Conservation (phyloP, 75 land plant genomes). For the Picea glauca region DNA sequence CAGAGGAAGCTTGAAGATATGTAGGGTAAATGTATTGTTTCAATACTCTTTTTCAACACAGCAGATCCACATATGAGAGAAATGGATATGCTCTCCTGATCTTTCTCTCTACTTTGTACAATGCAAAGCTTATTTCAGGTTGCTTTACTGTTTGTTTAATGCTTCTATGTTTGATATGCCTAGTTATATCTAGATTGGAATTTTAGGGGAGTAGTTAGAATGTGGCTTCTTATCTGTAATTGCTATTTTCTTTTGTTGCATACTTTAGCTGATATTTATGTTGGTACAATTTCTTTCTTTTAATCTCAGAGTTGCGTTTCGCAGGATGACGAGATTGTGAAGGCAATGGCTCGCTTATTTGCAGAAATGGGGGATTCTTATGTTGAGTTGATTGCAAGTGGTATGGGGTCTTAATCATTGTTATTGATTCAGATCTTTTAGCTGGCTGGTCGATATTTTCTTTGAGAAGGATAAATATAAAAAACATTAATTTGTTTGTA, state of each 20-base stretch:
- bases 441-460: neutral
- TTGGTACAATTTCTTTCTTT: neutral
- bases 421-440: neutral
- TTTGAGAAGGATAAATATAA: neutral
- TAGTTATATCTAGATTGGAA: neutral
- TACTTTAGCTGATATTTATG: neutral
- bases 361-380: conserved; percentile 97
- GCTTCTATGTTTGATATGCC: too few relatives aligned
- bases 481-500: neutral
- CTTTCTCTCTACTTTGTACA: too few relatives aligned
- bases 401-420: conserved; percentile 26
- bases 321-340: conserved; percentile 93
- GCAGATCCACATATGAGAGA: too few relatives aligned
- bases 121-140: too few relatives aligned
- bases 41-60: too few relatives aligned
- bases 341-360: conserved; percentile 95
- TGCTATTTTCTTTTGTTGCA: neutral
- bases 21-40: too few relatives aligned
- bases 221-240: neutral
- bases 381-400: conserved; percentile 92
- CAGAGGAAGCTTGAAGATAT: too few relatives aligned
- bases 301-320: neutral
- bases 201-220: neutral
- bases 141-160: too few relatives aligned
- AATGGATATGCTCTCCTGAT: too few relatives aligned